A percentile compares a stretch with the other conserved stretches of the same genome.
Conservation (phyloP, 345 rosid genomes). For the Camelina neglecta region DNA sequence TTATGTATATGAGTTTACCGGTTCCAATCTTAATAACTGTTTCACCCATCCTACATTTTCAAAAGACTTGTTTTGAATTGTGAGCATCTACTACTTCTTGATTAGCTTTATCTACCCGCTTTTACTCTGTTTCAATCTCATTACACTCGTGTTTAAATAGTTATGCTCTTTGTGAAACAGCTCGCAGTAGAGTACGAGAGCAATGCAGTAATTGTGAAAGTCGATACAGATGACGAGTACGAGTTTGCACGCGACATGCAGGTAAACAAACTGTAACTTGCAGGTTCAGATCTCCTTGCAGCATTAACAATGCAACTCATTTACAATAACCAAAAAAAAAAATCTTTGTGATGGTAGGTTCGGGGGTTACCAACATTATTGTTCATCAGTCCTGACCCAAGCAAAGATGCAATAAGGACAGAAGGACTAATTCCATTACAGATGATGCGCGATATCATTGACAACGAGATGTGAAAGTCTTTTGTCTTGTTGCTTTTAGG, state of each 20-base stretch:
- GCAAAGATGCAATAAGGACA: slow-evolving; percentile 85
- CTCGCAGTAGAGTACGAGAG: slow-evolving; percentile 89
- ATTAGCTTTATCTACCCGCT: not conserved
- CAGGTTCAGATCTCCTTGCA: not conserved
- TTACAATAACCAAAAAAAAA: not conserved
- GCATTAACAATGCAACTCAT: not conserved
- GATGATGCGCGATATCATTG: slow-evolving; percentile 90
- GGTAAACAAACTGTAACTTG: slow-evolving; percentile 45
- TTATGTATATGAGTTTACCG: not conserved
- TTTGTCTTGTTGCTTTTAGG: slow-evolving; percentile 26
- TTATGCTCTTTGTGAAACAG: slow-evolving; percentile 45
- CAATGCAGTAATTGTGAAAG: slow-evolving; percentile 83
- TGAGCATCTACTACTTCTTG: not conserved
- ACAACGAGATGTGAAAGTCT: slow-evolving; percentile 72
- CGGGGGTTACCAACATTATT: slow-evolving; percentile 87
- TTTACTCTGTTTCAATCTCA: not conserved
- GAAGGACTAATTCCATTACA: slow-evolving; percentile 89
- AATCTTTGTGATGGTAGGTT: slow-evolving; percentile 55
- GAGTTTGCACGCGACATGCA: slow-evolving; percentile 95
- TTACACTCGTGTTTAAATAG: not conserved
- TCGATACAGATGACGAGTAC: slow-evolving; percentile 87
- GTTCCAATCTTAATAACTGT: slow-evolving; percentile 5
- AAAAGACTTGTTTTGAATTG: not conserved
- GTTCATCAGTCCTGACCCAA: slow-evolving; percentile 88
- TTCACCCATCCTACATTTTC: not conserved